Conservation (phyloP, 1,284 basidiomycete species). For the Leccinum variabile region DNA sequence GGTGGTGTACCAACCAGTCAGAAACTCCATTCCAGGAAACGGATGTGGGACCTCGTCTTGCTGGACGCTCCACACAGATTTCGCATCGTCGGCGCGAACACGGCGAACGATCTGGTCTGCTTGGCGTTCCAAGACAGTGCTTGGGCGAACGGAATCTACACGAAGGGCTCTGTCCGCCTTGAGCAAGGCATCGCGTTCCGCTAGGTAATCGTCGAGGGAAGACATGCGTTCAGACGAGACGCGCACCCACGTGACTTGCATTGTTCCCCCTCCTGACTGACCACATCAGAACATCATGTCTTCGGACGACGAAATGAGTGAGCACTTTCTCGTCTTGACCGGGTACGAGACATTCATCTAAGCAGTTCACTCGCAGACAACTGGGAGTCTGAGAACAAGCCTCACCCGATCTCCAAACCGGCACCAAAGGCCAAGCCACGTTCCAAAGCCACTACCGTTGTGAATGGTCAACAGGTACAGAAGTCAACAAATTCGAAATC, state of each 20-base stretch:
- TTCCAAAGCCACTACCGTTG: conserved; percentile 12
- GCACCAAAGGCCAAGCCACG: conserved; percentile 22
- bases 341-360: conserved; percentile 25
- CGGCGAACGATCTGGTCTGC: conserved; percentile 57
- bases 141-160: conserved; percentile 35
- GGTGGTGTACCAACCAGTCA: conserved; percentile 49
- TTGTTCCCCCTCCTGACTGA: not conserved
- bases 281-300: conserved; percentile 31
- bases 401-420: conserved; percentile 5
- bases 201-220: conserved; percentile 41
- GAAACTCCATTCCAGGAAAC: conserved; percentile 76
- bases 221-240: conserved; percentile 1
- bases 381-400: conserved; percentile 19
- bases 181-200: conserved; percentile 48
- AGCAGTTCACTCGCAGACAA: conserved; percentile 24
- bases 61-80: conserved; percentile 55
- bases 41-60: conserved; percentile 55
- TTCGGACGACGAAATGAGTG: conserved; percentile 37
- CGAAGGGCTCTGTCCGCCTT: conserved; percentile 50
- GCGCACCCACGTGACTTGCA: conserved; percentile 19
- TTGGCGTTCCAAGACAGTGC: conserved; percentile 43
- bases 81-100: conserved; percentile 55
- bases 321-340: conserved; percentile 11
- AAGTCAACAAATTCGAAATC: conserved; percentile 17
- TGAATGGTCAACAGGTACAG: conserved; percentile 13